phyloP scores from a whole-genome alignment of 2,329 filamentous ascomycete genomes.

The Penicillium psychrosexuale region DNA sequence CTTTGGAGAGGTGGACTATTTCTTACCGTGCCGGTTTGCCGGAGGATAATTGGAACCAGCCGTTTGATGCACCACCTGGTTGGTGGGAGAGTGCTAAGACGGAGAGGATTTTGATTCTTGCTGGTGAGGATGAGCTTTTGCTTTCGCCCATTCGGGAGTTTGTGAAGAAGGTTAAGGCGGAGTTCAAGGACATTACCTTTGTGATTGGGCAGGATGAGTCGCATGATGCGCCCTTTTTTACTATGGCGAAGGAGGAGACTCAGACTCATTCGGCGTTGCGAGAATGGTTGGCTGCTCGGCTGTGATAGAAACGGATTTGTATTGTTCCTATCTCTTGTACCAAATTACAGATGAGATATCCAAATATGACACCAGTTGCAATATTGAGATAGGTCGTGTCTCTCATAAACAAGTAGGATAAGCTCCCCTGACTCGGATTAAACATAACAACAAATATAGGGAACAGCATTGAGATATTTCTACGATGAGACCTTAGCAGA shows the following conservation, averaged over 20 bases:
- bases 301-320: conserved; percentile 14
- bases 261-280: conserved; percentile 28
- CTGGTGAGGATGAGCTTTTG: conserved; percentile 54
- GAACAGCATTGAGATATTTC: conserved; percentile 9
- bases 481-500: conserved; percentile 66
- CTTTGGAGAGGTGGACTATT: conserved; percentile 43
- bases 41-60: conserved; percentile 52
- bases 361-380: conserved; percentile 12
- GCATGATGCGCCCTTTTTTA: conserved; percentile 31
- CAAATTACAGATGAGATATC: background rate
- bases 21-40: conserved; percentile 44
- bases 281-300: conserved; percentile 28
- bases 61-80: conserved; percentile 43
- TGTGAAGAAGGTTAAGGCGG: conserved; percentile 32
- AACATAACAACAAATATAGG: conserved; percentile 20
- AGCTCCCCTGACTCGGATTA: conserved; percentile 17
- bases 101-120: conserved; percentile 51
- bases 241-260: conserved; percentile 21
- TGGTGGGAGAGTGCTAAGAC: conserved; percentile 54
- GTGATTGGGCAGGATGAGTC: conserved; percentile 30
- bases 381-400: conserved; percentile 21
- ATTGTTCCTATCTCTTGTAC: background rate
- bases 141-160: conserved; percentile 37
- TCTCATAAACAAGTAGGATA: conserved; percentile 26
- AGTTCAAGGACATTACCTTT: conserved; percentile 28